Conservation (phyloP, 2,329 filamentous ascomycete genomes). For the Davidsoniella eucalypti region DNA sequence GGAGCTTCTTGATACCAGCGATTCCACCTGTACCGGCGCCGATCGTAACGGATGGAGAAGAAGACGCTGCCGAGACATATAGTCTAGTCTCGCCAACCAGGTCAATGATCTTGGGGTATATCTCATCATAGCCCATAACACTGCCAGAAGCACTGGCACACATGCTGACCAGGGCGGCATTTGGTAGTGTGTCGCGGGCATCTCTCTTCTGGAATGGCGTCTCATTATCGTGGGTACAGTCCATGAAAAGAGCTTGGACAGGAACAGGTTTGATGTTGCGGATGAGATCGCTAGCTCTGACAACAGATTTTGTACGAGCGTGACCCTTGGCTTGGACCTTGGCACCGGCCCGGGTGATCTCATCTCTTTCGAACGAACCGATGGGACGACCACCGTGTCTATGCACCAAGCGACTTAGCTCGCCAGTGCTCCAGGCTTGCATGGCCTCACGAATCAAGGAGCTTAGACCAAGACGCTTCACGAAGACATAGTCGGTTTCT, state of each 20-base stretch:
- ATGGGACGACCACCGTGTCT: conserved; percentile 86
- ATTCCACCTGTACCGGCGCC: conserved; percentile 69
- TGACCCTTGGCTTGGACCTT: conserved; percentile 14
- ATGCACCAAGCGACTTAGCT: conserved; percentile 84
- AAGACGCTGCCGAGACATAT: conserved; percentile 66
- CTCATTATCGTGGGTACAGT: conserved; percentile 98
- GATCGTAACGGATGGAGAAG: conserved; percentile 37
- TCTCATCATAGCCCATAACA: conserved; percentile 95
- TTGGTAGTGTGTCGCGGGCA: conserved; percentile 82
- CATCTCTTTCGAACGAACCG: conserved; percentile 91
- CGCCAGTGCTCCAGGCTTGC: conserved; percentile 92
- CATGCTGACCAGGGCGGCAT: conserved; percentile 88
- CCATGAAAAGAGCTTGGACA: conserved; percentile 93
- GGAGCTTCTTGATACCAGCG: conserved; percentile 73
- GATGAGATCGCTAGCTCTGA: conserved; percentile 44
- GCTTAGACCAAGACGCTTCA: conserved; percentile 79
- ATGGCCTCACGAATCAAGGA: conserved; percentile 92
- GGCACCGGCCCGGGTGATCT: conserved; percentile 49
- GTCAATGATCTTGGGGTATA: conserved; percentile 87
- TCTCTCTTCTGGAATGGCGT: conserved; percentile 89
- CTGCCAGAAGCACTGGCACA: conserved; percentile 88
- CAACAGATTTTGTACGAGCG: conserved; percentile 17
- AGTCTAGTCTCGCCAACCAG: conserved; percentile 75
- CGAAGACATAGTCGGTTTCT: conserved; percentile 90
- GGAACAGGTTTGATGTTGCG: conserved; percentile 73